Conservation (phyloP, 2,329 filamentous ascomycete species). For the Aspergillus quadrilineatus region DNA sequence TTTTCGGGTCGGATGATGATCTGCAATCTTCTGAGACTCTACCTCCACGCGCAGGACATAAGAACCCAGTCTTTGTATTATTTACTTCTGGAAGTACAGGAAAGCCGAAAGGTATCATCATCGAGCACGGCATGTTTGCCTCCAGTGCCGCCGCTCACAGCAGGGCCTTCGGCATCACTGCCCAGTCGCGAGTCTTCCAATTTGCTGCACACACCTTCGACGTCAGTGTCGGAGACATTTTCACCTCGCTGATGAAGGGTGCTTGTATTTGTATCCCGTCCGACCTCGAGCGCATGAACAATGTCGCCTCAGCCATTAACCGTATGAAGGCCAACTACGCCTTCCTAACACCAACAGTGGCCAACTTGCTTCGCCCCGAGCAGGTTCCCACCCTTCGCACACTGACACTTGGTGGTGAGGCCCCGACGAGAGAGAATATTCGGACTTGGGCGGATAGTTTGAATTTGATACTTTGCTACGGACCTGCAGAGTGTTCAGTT, state of each 20-base stretch:
- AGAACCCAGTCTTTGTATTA: neutral
- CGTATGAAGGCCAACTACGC: conserved; percentile 42
- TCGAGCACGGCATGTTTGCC: neutral
- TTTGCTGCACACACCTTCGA: conserved; percentile 44
- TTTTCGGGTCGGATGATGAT: no score
- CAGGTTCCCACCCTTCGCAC: neutral
- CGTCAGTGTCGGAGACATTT: conserved; percentile 33
- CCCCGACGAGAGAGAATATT: neutral
- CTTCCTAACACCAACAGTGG: conserved; percentile 57
- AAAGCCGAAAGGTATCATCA: conserved; percentile 3
- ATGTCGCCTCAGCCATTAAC: conserved; percentile 20
- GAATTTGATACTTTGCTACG: neutral
- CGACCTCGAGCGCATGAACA: conserved; percentile 43
- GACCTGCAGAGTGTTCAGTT: neutral
- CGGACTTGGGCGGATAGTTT: neutral
- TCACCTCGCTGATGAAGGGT: conserved; percentile 40
- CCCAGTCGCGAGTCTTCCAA: conserved; percentile 24
- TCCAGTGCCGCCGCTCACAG: neutral
- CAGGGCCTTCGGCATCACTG: neutral
- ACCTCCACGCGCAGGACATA: neutral
- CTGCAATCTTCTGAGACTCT: neutral
- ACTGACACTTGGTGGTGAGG: neutral
- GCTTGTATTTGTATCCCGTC: conserved; percentile 48
- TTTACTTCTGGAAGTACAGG: conserved; percentile 12
- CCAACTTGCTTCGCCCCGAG: conserved; percentile 24